These are phyloP conservation scores for Combretum micranthum DNA, from an alignment of 345 rosid genomes.

Conservation along the genomic window DNA sequence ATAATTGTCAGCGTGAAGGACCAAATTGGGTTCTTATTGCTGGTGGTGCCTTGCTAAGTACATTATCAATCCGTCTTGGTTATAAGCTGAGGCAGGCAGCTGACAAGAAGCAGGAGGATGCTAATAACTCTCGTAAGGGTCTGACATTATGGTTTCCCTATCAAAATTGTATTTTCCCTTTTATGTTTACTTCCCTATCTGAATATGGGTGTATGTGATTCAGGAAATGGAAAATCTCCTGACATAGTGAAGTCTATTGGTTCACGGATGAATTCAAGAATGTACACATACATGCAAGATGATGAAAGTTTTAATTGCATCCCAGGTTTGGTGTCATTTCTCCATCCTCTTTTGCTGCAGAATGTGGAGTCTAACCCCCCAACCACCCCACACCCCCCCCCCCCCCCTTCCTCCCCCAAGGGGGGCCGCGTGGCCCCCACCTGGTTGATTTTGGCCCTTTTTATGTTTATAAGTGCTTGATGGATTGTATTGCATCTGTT, in stretches of 20 bases:
- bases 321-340: constrained; percentile 33
- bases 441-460: too few relatives aligned
- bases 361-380: too few relatives aligned
- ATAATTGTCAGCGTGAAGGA: constrained; percentile 43
- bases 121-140: constrained; percentile 36
- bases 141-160: constrained; percentile 1
- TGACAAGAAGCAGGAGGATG: constrained; percentile 46
- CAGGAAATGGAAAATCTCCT: constrained; percentile 39
- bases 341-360: not conserved
- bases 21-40: constrained; percentile 90
- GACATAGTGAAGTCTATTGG: constrained; percentile 38
- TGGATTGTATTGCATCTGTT: too few relatives aligned
- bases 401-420: too few relatives aligned
- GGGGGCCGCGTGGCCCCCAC: too few relatives aligned
- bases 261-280: constrained; percentile 34
- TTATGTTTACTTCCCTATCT: not conserved
- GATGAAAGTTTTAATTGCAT: constrained; percentile 43
- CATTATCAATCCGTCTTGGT: constrained; percentile 84
- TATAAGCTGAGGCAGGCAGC: constrained; percentile 72
- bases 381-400: too few relatives aligned
- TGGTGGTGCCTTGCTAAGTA: constrained; percentile 92
- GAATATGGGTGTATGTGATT: constrained; percentile 14
- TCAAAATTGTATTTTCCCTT: constrained; percentile 1
- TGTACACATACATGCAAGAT: constrained; percentile 46
- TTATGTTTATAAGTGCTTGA: too few relatives aligned